Percentiles rank a stretch among this genome's conserved stretches.
These are phyloP conservation scores for Exophiala sp. DNA, from an alignment of 2,329 filamentous ascomycete genomes.

Conservation along the genomic window DNA sequence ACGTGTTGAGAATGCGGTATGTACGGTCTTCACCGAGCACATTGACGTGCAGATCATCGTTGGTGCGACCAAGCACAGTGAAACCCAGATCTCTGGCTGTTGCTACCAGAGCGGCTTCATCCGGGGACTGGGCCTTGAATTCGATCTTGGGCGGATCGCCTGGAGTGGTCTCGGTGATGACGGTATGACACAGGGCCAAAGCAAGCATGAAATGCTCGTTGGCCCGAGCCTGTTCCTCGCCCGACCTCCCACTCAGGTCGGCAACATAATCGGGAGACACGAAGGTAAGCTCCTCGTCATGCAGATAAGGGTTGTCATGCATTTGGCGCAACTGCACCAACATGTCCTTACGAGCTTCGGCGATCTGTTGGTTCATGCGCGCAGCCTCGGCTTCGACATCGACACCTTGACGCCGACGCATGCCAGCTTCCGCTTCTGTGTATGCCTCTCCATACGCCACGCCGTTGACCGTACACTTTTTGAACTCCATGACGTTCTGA, in stretches of 20 bases:
- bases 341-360: constrained; percentile 66
- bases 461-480: constrained; percentile 96
- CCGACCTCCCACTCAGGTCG: constrained; percentile 72
- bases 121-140: constrained; percentile 95
- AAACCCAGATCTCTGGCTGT: constrained; percentile 95
- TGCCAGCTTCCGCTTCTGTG: constrained; percentile 91
- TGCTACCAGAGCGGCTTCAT: constrained; percentile 88
- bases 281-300: constrained; percentile 86
- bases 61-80: constrained; percentile 74
- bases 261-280: constrained; percentile 82
- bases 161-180: constrained; percentile 82
- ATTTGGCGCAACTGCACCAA: constrained; percentile 66
- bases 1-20: constrained; percentile 84
- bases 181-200: constrained; percentile 90
- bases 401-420: constrained; percentile 85
- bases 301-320: constrained; percentile 83
- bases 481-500: constrained; percentile 98
- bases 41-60: constrained; percentile 78
- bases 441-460: constrained; percentile 94
- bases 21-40: constrained; percentile 77
- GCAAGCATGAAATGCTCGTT: constrained; percentile 91
- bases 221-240: constrained; percentile 66
- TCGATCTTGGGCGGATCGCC: constrained; percentile 87
- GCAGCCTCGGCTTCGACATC: constrained; percentile 76
- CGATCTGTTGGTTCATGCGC: constrained; percentile 70